Conservation (phyloP, 352 stramenopile species). For the Pythium periplocum region DNA sequence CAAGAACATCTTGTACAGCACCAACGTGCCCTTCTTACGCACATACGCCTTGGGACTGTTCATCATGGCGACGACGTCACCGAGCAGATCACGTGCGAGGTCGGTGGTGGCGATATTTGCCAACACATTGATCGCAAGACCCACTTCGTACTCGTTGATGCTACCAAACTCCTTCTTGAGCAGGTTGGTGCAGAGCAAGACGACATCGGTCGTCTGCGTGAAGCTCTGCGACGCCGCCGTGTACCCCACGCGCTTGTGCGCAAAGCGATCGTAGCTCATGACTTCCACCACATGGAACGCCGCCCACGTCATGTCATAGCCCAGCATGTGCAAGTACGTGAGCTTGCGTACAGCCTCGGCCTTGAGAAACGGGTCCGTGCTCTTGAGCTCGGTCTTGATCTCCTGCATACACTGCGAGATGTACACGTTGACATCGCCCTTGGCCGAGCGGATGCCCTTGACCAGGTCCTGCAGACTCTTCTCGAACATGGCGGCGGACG, state of each 20-base stretch:
- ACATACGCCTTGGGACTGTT: conserved; percentile 95
- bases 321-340: conserved; percentile 97
- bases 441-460: conserved; percentile 97
- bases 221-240: conserved; percentile 95
- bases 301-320: conserved; percentile 98
- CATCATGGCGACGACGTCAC: conserved; percentile 90
- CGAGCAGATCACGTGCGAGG: conserved; percentile 91
- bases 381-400: conserved; percentile 97
- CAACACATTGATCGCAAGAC: conserved; percentile 97
- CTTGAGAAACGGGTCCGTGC: conserved; percentile 96
- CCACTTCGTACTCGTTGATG: conserved; percentile 94
- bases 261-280: conserved; percentile 95
- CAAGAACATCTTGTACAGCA: conserved; percentile 98
- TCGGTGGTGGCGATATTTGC: conserved; percentile 98
- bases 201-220: conserved; percentile 96
- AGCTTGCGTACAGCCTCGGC: conserved; percentile 96
- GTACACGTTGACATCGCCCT: conserved; percentile 94
- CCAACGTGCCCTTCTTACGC: conserved; percentile 97
- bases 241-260: conserved; percentile 96
- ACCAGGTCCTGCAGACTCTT: conserved; percentile 98
- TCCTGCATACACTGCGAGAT: conserved; percentile 97
- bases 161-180: conserved; percentile 97
- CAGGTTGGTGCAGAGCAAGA: conserved; percentile 98
- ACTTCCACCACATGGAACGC: conserved; percentile 98
- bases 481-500: conserved; percentile 90